phyloP scores from a whole-genome alignment of 805 yeast species.

The Candida krabiensis region DNA sequence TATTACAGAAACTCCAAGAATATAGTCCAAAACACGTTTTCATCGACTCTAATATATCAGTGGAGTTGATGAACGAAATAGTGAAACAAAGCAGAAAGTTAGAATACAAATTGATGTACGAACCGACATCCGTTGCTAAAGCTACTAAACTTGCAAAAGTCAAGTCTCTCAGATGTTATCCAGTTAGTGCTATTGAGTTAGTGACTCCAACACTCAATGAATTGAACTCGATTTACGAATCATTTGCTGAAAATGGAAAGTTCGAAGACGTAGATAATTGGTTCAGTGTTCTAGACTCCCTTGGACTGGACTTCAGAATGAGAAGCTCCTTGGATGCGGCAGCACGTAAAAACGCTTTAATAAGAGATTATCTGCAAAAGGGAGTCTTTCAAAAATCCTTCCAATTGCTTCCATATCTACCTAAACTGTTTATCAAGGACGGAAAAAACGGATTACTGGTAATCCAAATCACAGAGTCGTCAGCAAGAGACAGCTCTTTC shows the following conservation, averaged over 20 bases:
- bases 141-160: constrained; percentile 45
- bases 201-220: constrained; percentile 73
- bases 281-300: constrained; percentile 71
- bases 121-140: constrained; percentile 77
- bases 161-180: constrained; percentile 43
- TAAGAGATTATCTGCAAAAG: constrained; percentile 28
- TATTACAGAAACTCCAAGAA: constrained; percentile 39
- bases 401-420: constrained; percentile 72
- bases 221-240: constrained; percentile 50
- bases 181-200: constrained; percentile 44
- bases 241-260: constrained; percentile 40
- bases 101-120: constrained; percentile 48
- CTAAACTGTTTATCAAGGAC: constrained; percentile 63
- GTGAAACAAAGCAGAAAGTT: constrained; percentile 22
- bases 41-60: constrained; percentile 68
- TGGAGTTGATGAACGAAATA: constrained; percentile 39
- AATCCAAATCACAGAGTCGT: constrained; percentile 35
- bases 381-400: constrained; percentile 68
- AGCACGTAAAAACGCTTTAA: constrained; percentile 25
- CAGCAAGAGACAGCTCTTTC: constrained; percentile 20
- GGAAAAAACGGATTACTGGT: constrained; percentile 64
- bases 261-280: constrained; percentile 60
- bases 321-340: constrained; percentile 44
- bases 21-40: constrained; percentile 51
- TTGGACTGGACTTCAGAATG: constrained; percentile 48